These are phyloP conservation scores for Parathielavia hyrcaniae DNA, from an alignment of 495 filamentous ascomycete species.

Conservation along the genomic window DNA sequence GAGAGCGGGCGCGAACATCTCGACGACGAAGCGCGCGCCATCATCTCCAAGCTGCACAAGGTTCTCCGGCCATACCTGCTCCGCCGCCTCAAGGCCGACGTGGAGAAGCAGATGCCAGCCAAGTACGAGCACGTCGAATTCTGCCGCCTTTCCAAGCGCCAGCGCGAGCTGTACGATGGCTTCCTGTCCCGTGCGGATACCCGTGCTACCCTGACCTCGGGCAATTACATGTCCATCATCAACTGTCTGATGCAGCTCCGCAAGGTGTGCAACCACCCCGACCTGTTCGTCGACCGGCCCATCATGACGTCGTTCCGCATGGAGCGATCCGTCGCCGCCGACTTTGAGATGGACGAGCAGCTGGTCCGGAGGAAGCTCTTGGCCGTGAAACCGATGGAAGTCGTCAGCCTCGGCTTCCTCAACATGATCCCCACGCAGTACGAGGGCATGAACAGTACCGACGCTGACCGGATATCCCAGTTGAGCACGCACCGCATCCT, in stretches of 20 bases:
- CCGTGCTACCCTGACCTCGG: constrained; percentile 78
- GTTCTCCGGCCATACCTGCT: constrained; percentile 89
- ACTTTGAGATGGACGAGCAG: constrained; percentile 70
- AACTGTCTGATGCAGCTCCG: constrained; percentile 97
- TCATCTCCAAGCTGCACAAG: constrained; percentile 87
- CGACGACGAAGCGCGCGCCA: constrained; percentile 82
- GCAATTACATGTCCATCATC: constrained; percentile 96
- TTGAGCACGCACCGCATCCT: constrained; percentile 59
- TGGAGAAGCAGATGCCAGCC: constrained; percentile 98
- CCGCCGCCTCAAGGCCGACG: constrained; percentile 88
- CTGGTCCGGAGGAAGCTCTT: constrained; percentile 64
- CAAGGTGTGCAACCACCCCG: constrained; percentile 98
- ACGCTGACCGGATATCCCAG: constrained; percentile 56
- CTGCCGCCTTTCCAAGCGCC: constrained; percentile 88
- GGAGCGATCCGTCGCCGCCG: constrained; percentile 70
- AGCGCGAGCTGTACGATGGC: constrained; percentile 91
- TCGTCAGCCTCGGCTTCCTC: constrained; percentile 67
- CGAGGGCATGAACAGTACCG: constrained; percentile 57
- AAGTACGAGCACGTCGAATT: constrained; percentile 97
- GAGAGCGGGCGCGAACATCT: constrained; percentile 90
- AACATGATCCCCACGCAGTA: constrained; percentile 71
- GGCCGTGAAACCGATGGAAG: constrained; percentile 56
- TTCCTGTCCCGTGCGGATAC: constrained; percentile 94
- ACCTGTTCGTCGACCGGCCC: constrained; percentile 95
- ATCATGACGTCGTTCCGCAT: constrained; percentile 97